phyloP scores from a whole-genome alignment of 139 green algal species.

The Nannochloris sp. region DNA sequence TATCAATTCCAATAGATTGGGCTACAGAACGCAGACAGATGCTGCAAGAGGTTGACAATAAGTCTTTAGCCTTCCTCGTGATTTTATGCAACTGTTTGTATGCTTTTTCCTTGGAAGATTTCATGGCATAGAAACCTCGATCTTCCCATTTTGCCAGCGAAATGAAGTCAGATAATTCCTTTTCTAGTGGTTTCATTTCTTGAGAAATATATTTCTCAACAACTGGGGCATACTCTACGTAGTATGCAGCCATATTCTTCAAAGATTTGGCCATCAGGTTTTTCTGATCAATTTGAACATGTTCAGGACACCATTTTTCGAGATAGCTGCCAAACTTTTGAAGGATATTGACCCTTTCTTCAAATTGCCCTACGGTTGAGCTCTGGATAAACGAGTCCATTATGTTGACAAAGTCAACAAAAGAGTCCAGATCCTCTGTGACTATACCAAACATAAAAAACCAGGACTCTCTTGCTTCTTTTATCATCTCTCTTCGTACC shows the following conservation, averaged over 20 bases:
- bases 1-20: not conserved
- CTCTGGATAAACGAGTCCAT: constrained; percentile 87
- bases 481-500: not conserved
- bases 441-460: constrained; percentile 87
- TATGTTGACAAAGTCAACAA: constrained; percentile 23
- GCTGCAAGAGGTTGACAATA: constrained; percentile 10
- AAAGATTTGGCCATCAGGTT: constrained; percentile 29
- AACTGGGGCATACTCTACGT: constrained; percentile 61
- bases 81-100: constrained; percentile 80
- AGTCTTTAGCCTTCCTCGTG: constrained; percentile 6
- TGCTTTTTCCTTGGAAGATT: constrained; percentile 66
- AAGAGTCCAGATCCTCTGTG: constrained; percentile 8
- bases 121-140: constrained; percentile 83
- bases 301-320: not conserved
- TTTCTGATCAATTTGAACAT: too few relatives aligned
- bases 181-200: constrained; percentile 56
- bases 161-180: constrained; percentile 90
- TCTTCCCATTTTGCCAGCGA: constrained; percentile 96
- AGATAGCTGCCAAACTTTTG: constrained; percentile 34
- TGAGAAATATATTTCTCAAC: constrained; percentile 44
- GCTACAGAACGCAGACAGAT: not conserved
- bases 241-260: constrained; percentile 72
- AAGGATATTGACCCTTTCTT: constrained; percentile 68
- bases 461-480: constrained; percentile 63
- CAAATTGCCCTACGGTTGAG: constrained; percentile 79